These are phyloP conservation scores for Backusella luteola DNA, from an alignment of 192 early-diverging fungal species.

Conservation along the genomic window DNA sequence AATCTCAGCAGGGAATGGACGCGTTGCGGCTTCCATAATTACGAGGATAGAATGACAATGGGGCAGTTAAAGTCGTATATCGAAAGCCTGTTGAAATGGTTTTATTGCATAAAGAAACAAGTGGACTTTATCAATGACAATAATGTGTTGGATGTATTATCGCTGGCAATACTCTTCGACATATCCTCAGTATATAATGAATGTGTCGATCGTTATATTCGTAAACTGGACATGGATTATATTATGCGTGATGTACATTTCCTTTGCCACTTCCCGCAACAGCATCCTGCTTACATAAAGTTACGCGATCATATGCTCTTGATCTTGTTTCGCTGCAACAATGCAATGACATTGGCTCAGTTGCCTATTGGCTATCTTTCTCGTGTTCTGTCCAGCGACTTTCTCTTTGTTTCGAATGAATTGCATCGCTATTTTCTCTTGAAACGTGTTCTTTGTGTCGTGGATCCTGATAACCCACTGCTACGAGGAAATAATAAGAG, in stretches of 20 bases:
- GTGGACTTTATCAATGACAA: not conserved
- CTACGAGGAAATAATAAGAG: not conserved
- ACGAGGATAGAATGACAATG: not conserved
- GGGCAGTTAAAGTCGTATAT: not conserved
- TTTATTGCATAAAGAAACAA: not conserved
- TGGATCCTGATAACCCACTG: not conserved
- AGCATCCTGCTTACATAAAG: not conserved
- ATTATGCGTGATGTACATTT: not conserved
- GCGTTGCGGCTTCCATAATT: not conserved
- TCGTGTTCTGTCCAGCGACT: not conserved
- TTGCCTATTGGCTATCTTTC: not conserved
- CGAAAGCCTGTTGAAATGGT: not conserved
- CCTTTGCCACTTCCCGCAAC: not conserved
- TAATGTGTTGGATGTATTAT: not conserved
- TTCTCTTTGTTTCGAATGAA: not conserved
- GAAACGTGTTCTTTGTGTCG: not conserved
- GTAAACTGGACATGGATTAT: not conserved
- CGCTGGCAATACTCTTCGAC: not conserved
- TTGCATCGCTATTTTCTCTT: not conserved
- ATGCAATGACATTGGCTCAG: not conserved
- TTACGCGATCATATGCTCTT: not conserved
- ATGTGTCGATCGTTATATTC: not conserved
- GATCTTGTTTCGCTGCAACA: not conserved
- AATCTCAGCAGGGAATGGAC: not conserved
- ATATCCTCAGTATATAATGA: not conserved